Conservation (phyloP, 768 basidiomycete genomes). For the Kwoniella mangroviensis region DNA sequence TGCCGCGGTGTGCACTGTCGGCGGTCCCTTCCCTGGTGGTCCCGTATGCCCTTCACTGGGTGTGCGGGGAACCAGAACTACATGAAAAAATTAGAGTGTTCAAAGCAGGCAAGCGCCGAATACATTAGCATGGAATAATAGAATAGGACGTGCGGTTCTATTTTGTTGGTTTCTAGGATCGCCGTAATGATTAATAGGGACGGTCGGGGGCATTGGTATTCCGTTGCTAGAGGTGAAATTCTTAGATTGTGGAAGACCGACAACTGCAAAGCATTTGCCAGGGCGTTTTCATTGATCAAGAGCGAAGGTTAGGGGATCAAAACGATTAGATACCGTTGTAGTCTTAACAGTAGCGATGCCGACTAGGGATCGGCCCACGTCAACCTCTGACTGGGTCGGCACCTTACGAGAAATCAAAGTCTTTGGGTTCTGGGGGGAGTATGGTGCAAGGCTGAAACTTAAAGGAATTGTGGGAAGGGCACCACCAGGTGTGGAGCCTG, state of each 20-base stretch:
- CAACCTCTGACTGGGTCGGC: slow-evolving; percentile 73
- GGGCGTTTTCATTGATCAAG: slow-evolving; percentile 78
- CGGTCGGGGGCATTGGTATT: slow-evolving; percentile 83
- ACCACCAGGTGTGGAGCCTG: slow-evolving; percentile 79
- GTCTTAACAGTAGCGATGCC: slow-evolving; percentile 83
- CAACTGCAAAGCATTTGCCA: slow-evolving; percentile 83
- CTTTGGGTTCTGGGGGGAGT: slow-evolving; percentile 69
- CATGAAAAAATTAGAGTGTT: slow-evolving; percentile 83
- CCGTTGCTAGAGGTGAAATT: slow-evolving; percentile 82
- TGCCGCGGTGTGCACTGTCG: slow-evolving; percentile 72
- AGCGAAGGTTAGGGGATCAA: slow-evolving; percentile 83
- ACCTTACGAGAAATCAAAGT: slow-evolving; percentile 83
- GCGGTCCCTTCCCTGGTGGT: slow-evolving; percentile 74
- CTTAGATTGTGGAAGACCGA: slow-evolving; percentile 80
- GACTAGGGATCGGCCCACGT: slow-evolving; percentile 74
- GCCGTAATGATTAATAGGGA: slow-evolving; percentile 79
- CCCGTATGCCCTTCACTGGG: slow-evolving; percentile 70
- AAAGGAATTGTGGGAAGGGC: slow-evolving; percentile 83
- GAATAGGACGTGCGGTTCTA: slow-evolving; percentile 78
- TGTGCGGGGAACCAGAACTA: slow-evolving; percentile 75
- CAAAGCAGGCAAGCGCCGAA: slow-evolving; percentile 76
- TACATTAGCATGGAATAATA: slow-evolving; percentile 84
- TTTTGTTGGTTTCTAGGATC: slow-evolving; percentile 81
- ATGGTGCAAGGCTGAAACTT: slow-evolving; percentile 77
- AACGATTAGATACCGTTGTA: slow-evolving; percentile 82